Evolutionary conservation across 1,284 basidiomycete species (phyloP).

Genomic region (Cerrena zonata): DNA sequence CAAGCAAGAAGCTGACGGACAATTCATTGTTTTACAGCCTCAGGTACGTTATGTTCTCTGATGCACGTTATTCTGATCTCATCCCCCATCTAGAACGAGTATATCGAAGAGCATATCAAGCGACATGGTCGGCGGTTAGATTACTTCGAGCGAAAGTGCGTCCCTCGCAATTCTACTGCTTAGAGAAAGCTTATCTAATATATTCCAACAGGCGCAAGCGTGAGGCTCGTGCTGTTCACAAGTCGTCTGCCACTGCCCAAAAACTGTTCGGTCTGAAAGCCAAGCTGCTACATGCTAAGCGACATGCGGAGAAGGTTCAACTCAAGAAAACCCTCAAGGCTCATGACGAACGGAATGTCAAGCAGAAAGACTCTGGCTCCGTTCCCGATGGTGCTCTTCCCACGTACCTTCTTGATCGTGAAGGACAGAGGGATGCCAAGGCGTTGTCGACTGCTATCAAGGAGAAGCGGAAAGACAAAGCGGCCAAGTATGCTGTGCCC

Average conservation of each 20-base stretch:
- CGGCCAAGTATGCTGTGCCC: slow-evolving; percentile 95
- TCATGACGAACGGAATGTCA: slow-evolving; percentile 97
- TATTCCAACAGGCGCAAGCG: slow-evolving; percentile 73
- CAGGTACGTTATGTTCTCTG: slow-evolving; percentile 45
- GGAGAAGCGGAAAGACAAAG: slow-evolving; percentile 98
- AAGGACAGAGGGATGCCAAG: slow-evolving; percentile 96
- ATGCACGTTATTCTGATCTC: background rate
- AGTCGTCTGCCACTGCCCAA: slow-evolving; percentile 81
- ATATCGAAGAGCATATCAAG: slow-evolving; percentile 87
- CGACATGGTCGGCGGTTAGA: slow-evolving; percentile 81
- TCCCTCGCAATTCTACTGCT: slow-evolving; percentile 6
- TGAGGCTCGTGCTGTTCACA: slow-evolving; percentile 88
- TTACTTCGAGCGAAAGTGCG: slow-evolving; percentile 79
- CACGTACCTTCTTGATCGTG: slow-evolving; percentile 92
- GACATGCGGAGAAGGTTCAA: slow-evolving; percentile 95
- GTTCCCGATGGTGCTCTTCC: slow-evolving; percentile 87
- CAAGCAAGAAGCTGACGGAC: slow-evolving; percentile 12
- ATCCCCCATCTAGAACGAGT: slow-evolving; percentile 66
- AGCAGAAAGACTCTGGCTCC: slow-evolving; percentile 79
- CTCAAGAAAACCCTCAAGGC: slow-evolving; percentile 99
- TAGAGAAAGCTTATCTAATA: too few relatives aligned
- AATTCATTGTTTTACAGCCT: slow-evolving; percentile 40
- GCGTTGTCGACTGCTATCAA: slow-evolving; percentile 96
- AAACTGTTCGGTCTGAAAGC: slow-evolving; percentile 96
- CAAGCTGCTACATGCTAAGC: slow-evolving; percentile 92